Evolutionary conservation across 371 early-diverging fungal genomes (phyloP).

Genomic region (Globomyces sp.): DNA sequence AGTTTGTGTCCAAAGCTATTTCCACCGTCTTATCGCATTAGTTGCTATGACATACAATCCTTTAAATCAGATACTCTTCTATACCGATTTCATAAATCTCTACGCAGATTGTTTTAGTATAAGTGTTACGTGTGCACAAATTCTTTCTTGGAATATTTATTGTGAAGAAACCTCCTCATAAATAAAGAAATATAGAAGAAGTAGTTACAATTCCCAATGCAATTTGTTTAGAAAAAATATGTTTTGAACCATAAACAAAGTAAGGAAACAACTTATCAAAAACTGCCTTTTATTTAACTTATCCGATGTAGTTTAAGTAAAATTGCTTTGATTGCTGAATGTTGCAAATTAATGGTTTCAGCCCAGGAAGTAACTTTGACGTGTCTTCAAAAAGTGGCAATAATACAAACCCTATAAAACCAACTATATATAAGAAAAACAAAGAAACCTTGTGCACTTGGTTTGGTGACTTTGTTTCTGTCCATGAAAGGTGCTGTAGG

Average conservation of each 20-base stretch:
- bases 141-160: too few relatives aligned
- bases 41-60: too few relatives aligned
- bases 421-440: conserved; percentile 20
- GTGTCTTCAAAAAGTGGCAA: conserved; percentile 54
- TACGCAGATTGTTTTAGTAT: too few relatives aligned
- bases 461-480: conserved; percentile 54
- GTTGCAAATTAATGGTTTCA: conserved; percentile 43
- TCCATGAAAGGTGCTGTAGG: conserved; percentile 61
- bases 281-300: not conserved
- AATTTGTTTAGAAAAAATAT: not conserved
- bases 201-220: too few relatives aligned
- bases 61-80: too few relatives aligned
- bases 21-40: too few relatives aligned
- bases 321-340: conserved; percentile 44
- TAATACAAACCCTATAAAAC: conserved; percentile 55
- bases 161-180: too few relatives aligned
- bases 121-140: too few relatives aligned
- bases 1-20: too few relatives aligned
- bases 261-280: not conserved
- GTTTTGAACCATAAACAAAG: not conserved
- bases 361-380: conserved; percentile 46
- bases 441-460: conserved; percentile 46
- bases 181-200: too few relatives aligned
- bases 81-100: too few relatives aligned
- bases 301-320: conserved; percentile 27